Conservation (phyloP, 306 rosid species). For the Vachellia pachyceras region DNA sequence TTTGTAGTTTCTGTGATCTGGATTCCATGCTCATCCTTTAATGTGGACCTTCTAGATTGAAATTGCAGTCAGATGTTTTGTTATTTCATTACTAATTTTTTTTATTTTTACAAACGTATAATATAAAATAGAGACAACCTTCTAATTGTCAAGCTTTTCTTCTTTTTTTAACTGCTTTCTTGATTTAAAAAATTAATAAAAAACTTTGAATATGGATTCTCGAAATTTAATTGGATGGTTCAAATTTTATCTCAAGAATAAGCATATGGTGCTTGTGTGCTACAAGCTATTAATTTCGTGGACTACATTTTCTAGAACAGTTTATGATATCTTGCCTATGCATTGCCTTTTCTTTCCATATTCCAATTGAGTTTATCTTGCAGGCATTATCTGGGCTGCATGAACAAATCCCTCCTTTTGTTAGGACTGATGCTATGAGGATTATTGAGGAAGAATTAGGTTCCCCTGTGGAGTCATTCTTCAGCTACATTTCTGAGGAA, state of each 20-base stretch:
- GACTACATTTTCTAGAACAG: not conserved
- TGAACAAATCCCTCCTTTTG: constrained; percentile 94
- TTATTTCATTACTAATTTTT: too few species aligned
- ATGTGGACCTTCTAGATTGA: not conserved
- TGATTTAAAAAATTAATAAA: not conserved
- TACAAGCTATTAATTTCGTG: constrained; percentile 12
- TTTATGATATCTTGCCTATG: not conserved
- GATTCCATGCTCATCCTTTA: not conserved
- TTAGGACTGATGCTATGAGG: constrained; percentile 82
- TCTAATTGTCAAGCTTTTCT: too few species aligned
- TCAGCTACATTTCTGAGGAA: constrained; percentile 79
- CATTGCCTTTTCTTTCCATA: constrained; percentile 25
- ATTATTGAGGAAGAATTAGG: constrained; percentile 89
- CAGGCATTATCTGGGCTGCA: constrained; percentile 94
- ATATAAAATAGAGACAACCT: not conserved
- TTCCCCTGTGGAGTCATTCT: constrained; percentile 71
- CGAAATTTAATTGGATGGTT: not conserved
- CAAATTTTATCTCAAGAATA: not conserved
- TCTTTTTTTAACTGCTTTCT: not conserved
- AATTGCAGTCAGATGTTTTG: not conserved
- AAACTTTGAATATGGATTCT: not conserved
- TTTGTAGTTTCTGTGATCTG: constrained; percentile 22
- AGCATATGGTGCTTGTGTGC: not conserved
- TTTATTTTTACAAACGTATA: not conserved
- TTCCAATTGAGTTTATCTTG: constrained; percentile 46